Evolutionary conservation across 1,284 basidiomycete species (phyloP), one percentile per base, ranked within the genome.

Genomic region (Sanghuangporus weigelae): DNA sequence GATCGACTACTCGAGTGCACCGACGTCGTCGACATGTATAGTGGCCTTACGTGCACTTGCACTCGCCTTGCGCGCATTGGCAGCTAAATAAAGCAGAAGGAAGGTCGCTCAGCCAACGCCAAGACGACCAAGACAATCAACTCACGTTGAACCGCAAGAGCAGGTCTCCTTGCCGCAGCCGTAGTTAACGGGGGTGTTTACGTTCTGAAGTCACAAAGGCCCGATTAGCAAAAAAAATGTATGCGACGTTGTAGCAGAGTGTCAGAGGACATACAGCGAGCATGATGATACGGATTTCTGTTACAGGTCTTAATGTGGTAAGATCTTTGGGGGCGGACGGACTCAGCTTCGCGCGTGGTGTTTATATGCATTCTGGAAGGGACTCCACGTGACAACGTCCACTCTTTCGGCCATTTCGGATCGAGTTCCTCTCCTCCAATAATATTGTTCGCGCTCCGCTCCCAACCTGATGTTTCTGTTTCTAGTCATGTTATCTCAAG

Each of bases 61-160:
- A 86, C 68, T 82, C 79, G 63, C 79, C 80, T 59, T 81, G 71
- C 77, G 82, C 81, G 80, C 84, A 85, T 53, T 67, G 64, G 75
- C 84, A 87, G 64, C 84, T 86, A 65, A 16, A 63, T 2, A 36
- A 50, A 56, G 14, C 50, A 19, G 38, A 42, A 12, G 50, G 31
- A 49, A 42, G 4, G n/a, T 11, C 21, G 44, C 16, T 46, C 16
- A 46, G 44, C 10, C 12, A n/a, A 7, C 16, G 44, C 21, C 16
- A 46, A n/a, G 3, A n/a, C 44, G 10, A n/a, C 21, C 16, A 19
- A 42, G n/a, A n/a, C 40, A n/a, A 14, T 44, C 23, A 19, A 75
- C 80, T 66, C 68, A 84, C 83, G 40, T 71, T 7, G 73, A 73
- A 67, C 84, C 83, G 72, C 85, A 86, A 71, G 67, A 77, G 78